Conservation (phyloP, 805 yeast genomes). For the Nakazawaea wickerhamii region DNA sequence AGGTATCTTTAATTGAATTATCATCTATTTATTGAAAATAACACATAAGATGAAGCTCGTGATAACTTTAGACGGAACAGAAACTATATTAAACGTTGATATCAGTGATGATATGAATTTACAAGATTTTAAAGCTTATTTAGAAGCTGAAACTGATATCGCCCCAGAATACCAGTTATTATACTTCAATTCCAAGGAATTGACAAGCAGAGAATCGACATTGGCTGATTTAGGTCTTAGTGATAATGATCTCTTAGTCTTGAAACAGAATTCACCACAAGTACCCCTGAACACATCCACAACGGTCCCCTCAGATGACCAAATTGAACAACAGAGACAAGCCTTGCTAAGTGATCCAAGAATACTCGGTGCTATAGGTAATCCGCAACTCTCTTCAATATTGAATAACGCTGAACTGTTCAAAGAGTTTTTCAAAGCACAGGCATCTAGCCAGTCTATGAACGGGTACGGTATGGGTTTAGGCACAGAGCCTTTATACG, state of each 20-base stretch:
- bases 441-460: slow-evolving; percentile 3
- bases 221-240: slow-evolving; percentile 42
- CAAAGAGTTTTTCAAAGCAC: slow-evolving; percentile 25
- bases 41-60: slow-evolving; percentile 41
- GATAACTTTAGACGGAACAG: slow-evolving; percentile 44
- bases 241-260: slow-evolving; percentile 57
- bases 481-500: slow-evolving; percentile 7
- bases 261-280: slow-evolving; percentile 22
- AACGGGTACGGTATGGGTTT: slow-evolving; percentile 1
- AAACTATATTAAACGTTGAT: slow-evolving; percentile 50
- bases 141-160: slow-evolving; percentile 64
- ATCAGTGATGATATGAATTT: slow-evolving; percentile 59
- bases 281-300: slow-evolving; percentile 17
- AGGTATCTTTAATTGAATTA: too few species aligned
- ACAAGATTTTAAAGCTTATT: slow-evolving; percentile 64
- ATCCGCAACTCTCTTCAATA: slow-evolving; percentile 20
- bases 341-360: slow-evolving; percentile 39
- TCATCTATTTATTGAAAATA: too few species aligned
- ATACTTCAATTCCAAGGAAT: slow-evolving; percentile 36
- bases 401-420: slow-evolving; percentile 19
- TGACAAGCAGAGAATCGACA: slow-evolving; percentile 30
- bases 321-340: slow-evolving; percentile 45
- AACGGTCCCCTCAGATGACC: slow-evolving; percentile 19
- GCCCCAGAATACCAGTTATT: slow-evolving; percentile 42
- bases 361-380: background rate